Base-by-base conservation (phyloP, 352 stramenopile genomes). In the Phytophthora citrophthora region DNA sequence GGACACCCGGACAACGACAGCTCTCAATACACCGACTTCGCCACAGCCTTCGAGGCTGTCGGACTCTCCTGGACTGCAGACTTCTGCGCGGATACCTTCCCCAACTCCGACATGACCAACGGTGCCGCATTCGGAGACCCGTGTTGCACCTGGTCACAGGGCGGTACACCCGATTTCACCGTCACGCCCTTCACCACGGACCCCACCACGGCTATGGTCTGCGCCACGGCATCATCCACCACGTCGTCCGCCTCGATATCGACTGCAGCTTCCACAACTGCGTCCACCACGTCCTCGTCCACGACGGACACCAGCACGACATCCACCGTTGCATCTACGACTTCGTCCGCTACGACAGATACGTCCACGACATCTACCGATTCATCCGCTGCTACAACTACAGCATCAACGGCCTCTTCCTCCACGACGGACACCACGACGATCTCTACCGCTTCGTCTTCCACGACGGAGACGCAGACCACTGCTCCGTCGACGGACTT, bases 11-110 rank as follows among this genome's bases (percentile, higher is more conserved):
- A 47, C 41, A 63, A 68, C 16, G 67, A 72, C 54, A 65, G 46
- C 48, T 67, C 58, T 12, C 20, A 67, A 36, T 76, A 66, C 71
- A 76, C 71, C 1, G 62, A 70, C 32, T 79, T 76, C 39, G 67
- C 56, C 46, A 74, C 49, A 26, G 67, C 66, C 41, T 81, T 78
- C 34, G 44, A 38, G 13, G 48, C 56, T 12, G 50, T 54, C 4
- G 40, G 50, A 15, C 36, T 51, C 26, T 59, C 43, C 20, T 81
- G 68, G 72, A 64, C 45, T 3, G 27, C 41, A 1, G 41, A 10
- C 8, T 61, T 65, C 34, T 70, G 62, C 34, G 31, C 23, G 2
- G 55, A 58, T 24, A 61, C 26, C 4, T 66, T 58, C 50, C 46
- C 46, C 12, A 52, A 48, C 24, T 26, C 46, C 18, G 27, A 40